These are phyloP conservation scores for Sequoia sempervirens DNA, from an alignment of 75 land plant species.

Conservation along the genomic window DNA sequence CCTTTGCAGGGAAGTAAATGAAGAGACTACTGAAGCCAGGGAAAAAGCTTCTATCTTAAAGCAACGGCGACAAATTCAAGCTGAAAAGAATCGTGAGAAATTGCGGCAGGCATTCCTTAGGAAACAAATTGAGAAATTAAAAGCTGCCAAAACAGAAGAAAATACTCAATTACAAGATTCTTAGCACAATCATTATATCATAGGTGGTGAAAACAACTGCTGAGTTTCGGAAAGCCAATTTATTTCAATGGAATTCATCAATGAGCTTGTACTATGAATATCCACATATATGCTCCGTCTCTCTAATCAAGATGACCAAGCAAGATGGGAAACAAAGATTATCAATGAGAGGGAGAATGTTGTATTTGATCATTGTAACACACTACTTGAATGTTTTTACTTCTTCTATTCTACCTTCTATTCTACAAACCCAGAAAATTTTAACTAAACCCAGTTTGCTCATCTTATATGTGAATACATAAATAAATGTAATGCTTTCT, in stretches of 20 bases:
- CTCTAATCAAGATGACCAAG: neutral
- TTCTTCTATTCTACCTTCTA: too few relatives aligned
- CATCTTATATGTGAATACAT: neutral
- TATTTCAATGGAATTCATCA: neutral
- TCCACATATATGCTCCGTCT: neutral
- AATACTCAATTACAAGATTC: constrained; percentile 3
- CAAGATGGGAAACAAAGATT: neutral
- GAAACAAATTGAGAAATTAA: constrained; percentile 73
- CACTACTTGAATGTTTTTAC: neutral
- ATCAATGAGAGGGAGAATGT: neutral
- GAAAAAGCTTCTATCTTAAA: constrained; percentile 68
- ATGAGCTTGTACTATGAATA: neutral
- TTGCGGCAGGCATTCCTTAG: constrained; percentile 72
- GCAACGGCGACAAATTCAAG: constrained; percentile 66
- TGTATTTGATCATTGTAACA: neutral
- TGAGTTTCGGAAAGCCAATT: neutral
- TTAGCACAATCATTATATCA: neutral
- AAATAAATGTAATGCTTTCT: neutral
- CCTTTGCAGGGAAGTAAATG: constrained; percentile 80
- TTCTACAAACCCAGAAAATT: neutral
- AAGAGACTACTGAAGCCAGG: constrained; percentile 83
- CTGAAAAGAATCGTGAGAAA: constrained; percentile 73
- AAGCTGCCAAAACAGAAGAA: constrained; percentile 46
- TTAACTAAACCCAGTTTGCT: neutral
- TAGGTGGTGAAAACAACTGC: neutral